Conservation (phyloP, 2,329 filamentous ascomycete species). For the Talaromyces rugulosus region DNA sequence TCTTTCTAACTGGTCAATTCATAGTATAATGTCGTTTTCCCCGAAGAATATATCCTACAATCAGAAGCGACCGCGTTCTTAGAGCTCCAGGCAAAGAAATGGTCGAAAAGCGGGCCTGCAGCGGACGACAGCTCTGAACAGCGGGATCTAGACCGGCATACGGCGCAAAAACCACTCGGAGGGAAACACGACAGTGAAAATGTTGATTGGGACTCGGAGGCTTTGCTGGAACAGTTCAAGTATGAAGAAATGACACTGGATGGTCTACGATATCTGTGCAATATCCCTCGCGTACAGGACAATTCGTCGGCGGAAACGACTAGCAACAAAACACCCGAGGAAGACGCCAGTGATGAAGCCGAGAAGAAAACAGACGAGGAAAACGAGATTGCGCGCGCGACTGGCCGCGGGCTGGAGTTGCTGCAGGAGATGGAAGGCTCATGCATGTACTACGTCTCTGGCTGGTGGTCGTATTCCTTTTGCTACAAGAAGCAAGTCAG, state of each 20-base stretch:
- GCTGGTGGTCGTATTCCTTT: conserved; percentile 96
- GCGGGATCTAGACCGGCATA: conserved; percentile 9
- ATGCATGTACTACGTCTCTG: conserved; percentile 78
- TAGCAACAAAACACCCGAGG: conserved; percentile 35
- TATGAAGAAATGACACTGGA: conserved; percentile 75
- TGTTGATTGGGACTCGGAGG: neutral
- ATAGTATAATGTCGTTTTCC: conserved; percentile 77
- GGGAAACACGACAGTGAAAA: conserved; percentile 53
- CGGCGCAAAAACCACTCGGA: conserved; percentile 19
- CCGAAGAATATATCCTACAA: conserved; percentile 67
- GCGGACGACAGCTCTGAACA: conserved; percentile 3
- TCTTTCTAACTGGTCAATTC: neutral
- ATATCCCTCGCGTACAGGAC: conserved; percentile 66
- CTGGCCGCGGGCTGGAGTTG: conserved; percentile 73
- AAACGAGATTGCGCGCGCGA: conserved; percentile 73
- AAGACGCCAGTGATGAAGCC: neutral
- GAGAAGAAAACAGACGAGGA: conserved; percentile 63
- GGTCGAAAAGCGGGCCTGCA: conserved; percentile 11
- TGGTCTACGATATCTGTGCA: conserved; percentile 73
- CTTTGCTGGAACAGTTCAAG: conserved; percentile 16
- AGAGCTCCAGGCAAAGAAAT: conserved; percentile 19
- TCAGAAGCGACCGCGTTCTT: conserved; percentile 61
- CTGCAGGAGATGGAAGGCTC: conserved; percentile 70
- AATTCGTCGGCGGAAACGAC: conserved; percentile 61
- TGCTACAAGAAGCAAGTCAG: conserved; percentile 84